Conservation (phyloP, 176 grass and related monocot genomes). For the Saccharum spontaneum region DNA sequence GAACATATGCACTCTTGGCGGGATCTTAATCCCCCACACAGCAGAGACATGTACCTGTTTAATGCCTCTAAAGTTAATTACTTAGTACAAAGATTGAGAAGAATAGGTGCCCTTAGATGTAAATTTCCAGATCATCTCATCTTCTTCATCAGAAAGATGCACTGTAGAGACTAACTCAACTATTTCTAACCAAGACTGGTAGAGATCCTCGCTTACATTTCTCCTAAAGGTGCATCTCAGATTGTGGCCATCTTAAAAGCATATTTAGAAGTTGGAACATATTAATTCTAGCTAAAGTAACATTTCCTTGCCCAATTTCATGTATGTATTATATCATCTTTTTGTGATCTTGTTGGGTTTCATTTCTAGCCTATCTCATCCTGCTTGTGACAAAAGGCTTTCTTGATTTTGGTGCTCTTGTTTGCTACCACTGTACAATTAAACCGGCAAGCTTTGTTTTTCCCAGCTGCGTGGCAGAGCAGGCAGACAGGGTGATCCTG, state of each 20-base stretch:
- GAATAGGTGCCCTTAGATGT: no score
- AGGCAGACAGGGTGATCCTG: constrained; percentile 98
- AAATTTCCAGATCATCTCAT: no score
- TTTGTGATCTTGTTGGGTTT: not conserved
- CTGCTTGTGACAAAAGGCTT: not conserved
- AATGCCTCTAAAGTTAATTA: no score
- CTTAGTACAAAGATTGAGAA: no score
- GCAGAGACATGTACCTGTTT: no score
- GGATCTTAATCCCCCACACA: no score
- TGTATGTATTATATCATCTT: not conserved
- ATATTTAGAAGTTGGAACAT: constrained; percentile 9
- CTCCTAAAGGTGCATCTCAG: no score
- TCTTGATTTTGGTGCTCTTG: not conserved
- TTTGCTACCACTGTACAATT: not conserved
- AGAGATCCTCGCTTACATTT: no score
- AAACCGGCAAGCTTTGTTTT: constrained; percentile 14
- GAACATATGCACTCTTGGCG: no score
- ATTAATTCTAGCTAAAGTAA: not conserved
- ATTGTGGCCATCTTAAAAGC: not conserved
- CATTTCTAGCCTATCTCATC: not conserved
- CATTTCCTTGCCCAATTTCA: not conserved
- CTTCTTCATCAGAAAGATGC: no score
- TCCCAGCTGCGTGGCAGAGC: constrained; percentile 86
- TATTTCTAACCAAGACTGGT: no score
- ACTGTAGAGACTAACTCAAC: no score